Evolutionary conservation across 345 rosid species (phyloP).

Genomic region (Pelargonium nanum): DNA sequence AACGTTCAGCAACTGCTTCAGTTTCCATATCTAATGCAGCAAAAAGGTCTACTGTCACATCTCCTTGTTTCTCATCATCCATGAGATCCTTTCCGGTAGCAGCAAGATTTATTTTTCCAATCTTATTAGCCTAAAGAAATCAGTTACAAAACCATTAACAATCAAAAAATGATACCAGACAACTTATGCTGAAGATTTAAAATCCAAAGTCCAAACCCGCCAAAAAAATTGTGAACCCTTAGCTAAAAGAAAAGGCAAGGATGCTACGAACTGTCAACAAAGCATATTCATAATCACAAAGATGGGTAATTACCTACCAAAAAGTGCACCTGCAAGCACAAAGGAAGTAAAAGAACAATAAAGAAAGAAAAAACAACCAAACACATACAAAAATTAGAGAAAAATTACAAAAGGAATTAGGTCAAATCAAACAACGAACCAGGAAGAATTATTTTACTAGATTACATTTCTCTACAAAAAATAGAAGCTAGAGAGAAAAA

Average conservation of each 20-base stretch:
- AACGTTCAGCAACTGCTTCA: slow-evolving; percentile 74
- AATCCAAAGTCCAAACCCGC: background rate
- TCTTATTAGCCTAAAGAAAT: slow-evolving; percentile 72
- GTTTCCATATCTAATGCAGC: slow-evolving; percentile 87
- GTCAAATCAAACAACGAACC: background rate
- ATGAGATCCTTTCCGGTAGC: slow-evolving; percentile 99
- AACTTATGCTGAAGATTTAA: background rate
- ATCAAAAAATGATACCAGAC: background rate
- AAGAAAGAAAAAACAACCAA: no score
- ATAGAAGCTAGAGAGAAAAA: background rate
- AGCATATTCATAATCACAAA: background rate
- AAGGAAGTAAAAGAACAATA: no score
- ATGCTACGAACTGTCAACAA: background rate
- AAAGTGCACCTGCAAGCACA: background rate
- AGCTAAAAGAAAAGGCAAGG: background rate
- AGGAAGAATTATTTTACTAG: background rate
- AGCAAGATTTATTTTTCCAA: slow-evolving; percentile 96
- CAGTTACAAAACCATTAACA: background rate
- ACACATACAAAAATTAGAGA: no score
- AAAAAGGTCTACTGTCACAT: slow-evolving; percentile 81
- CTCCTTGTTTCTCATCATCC: slow-evolving; percentile 99
- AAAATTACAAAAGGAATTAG: background rate
- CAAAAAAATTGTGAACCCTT: background rate
- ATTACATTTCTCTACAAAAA: background rate
- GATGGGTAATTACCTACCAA: background rate